Percentiles rank a stretch among this genome's conserved stretches.
These are phyloP conservation scores for Calonectria hawksworthii DNA, from an alignment of 2,329 filamentous ascomycete genomes.

Conservation along the genomic window DNA sequence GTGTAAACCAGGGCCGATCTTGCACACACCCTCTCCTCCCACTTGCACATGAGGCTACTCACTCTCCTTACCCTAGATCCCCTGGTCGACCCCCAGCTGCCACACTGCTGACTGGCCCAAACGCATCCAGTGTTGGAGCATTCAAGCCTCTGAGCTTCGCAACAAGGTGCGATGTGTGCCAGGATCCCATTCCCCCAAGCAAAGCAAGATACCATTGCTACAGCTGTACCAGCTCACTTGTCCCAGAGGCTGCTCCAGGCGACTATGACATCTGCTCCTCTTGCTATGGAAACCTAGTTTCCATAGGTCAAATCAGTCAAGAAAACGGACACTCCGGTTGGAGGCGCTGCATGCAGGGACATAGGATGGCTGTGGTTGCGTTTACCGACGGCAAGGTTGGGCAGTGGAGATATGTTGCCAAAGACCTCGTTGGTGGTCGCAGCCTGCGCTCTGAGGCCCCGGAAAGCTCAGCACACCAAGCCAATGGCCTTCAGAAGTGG, in stretches of 20 bases:
- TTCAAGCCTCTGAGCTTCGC: conserved; percentile 80
- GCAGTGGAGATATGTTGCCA: conserved; percentile 75
- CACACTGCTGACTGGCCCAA: conserved; percentile 62
- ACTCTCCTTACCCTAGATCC: conserved; percentile 53
- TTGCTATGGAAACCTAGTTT: conserved; percentile 81
- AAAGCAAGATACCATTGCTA: conserved; percentile 85
- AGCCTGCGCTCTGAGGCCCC: conserved; percentile 73
- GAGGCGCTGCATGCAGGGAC: conserved; percentile 84
- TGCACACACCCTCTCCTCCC: conserved; percentile 89
- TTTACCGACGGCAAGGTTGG: conserved; percentile 79
- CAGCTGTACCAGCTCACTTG: conserved; percentile 71
- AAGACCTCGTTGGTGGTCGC: conserved; percentile 83
- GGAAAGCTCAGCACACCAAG: conserved; percentile 49
- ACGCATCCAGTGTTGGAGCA: conserved; percentile 61
- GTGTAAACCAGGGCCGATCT: conserved; percentile 84
- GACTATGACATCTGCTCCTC: conserved; percentile 88
- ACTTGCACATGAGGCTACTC: conserved; percentile 71
- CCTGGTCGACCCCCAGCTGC: conserved; percentile 63
- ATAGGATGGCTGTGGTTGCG: conserved; percentile 86
- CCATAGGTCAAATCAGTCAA: conserved; percentile 73
- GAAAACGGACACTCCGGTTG: conserved; percentile 87
- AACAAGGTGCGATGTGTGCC: conserved; percentile 85
- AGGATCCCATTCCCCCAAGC: conserved; percentile 77
- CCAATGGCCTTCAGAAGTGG: conserved; percentile 62
- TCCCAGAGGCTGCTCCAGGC: conserved; percentile 67